A percentile compares a stretch with the other conserved stretches of the same genome.
These are phyloP conservation scores for Forsythia viridissima DNA, from an alignment of 257 asterid species.

Conservation along the genomic window DNA sequence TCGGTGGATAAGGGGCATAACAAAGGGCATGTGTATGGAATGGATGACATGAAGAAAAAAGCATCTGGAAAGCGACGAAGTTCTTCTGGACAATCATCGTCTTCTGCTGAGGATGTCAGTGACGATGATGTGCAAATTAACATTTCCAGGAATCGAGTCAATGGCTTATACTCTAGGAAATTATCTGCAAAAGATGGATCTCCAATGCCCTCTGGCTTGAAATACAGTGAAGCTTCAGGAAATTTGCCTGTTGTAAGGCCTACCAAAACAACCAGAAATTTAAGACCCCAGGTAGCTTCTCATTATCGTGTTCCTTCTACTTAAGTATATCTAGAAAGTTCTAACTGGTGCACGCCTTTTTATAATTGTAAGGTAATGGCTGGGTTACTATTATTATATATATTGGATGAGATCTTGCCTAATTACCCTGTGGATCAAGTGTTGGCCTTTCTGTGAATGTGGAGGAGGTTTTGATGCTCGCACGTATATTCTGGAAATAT, in stretches of 20 bases:
- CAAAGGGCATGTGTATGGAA: conserved; percentile 36
- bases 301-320: conserved; percentile 9
- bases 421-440: background rate
- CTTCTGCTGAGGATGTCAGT: conserved; percentile 56
- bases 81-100: conserved; percentile 44
- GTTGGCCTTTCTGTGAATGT: background rate
- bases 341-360: background rate
- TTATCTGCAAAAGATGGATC: conserved; percentile 33
- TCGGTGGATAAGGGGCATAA: conserved; percentile 36
- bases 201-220: conserved; percentile 35
- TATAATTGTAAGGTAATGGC: background rate
- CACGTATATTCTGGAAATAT: background rate
- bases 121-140: conserved; percentile 41
- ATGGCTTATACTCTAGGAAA: conserved; percentile 33
- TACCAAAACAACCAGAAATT: conserved; percentile 33
- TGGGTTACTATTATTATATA: background rate
- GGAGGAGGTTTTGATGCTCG: background rate
- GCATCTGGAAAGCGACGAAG: conserved; percentile 36
- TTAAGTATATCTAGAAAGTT: background rate
- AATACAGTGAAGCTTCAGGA: conserved; percentile 33
- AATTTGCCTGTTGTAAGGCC: conserved; percentile 35
- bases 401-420: background rate
- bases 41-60: conserved; percentile 32
- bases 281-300: conserved; percentile 48
- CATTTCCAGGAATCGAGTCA: conserved; percentile 30